Percentiles rank a stretch among this genome's conserved stretches.
phyloP scores from a whole-genome alignment of 2,329 filamentous ascomycete species.

The Colletotrichum melonis region DNA sequence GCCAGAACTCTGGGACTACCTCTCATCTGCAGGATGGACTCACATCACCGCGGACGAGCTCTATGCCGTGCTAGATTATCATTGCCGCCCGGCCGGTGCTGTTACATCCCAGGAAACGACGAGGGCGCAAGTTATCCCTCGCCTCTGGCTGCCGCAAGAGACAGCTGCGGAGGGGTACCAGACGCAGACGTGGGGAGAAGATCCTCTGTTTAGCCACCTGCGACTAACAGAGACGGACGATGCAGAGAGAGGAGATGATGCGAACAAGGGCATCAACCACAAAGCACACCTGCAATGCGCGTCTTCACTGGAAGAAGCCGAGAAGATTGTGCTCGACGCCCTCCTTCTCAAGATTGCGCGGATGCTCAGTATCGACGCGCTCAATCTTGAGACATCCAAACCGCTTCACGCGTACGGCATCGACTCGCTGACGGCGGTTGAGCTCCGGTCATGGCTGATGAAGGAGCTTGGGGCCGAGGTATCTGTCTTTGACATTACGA shows the following conservation, averaged over 20 bases:
- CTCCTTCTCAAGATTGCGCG: conserved; percentile 40
- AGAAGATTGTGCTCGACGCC: conserved; percentile 39
- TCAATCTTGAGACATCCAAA: conserved; percentile 38
- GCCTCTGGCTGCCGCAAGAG: conserved; percentile 40
- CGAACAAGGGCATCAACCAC: conserved; percentile 32
- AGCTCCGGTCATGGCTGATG: conserved; percentile 59
- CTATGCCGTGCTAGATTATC: conserved; percentile 41
- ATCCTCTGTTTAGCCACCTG: conserved; percentile 41
- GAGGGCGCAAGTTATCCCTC: conserved; percentile 40
- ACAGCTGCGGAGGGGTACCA: conserved; percentile 38
- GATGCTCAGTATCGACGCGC: conserved; percentile 33
- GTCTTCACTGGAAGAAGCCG: conserved; percentile 38
- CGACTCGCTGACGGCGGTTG: conserved; percentile 43
- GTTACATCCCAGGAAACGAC: background rate
- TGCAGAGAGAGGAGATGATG: background rate
- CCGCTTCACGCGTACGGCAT: conserved; percentile 40
- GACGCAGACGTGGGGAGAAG: conserved; percentile 37
- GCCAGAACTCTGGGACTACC: conserved; percentile 40
- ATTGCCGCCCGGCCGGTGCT: conserved; percentile 33
- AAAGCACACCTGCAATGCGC: conserved; percentile 38
- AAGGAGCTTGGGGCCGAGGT: conserved; percentile 57
- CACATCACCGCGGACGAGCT: conserved; percentile 40
- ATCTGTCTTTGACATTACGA: conserved; percentile 57
- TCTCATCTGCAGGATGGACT: conserved; percentile 38
- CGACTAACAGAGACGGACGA: background rate